Percentiles rank a stretch among this genome's conserved stretches.
Evolutionary conservation across 306 rosid genomes (phyloP).

Genomic region (Abrus pulchellus): DNA sequence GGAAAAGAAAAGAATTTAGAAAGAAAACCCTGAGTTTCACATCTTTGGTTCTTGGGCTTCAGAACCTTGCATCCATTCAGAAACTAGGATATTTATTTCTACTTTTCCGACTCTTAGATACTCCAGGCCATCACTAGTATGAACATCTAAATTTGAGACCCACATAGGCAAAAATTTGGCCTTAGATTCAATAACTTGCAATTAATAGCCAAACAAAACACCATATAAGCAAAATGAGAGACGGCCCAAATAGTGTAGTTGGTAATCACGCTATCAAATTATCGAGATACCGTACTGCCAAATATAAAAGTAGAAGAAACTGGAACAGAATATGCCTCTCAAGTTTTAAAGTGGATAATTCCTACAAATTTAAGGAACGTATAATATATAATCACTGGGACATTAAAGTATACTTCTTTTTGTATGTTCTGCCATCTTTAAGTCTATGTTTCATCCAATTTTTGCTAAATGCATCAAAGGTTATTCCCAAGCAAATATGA

Average conservation of each 20-base stretch:
- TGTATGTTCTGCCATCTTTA: not conserved
- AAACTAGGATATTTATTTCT: conserved; percentile 7
- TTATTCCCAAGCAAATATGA: not conserved
- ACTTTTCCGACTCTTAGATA: not conserved
- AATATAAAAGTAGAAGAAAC: not conserved
- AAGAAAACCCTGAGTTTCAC: not conserved
- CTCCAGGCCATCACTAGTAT: not conserved
- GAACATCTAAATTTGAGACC: not conserved
- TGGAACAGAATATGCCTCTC: not conserved
- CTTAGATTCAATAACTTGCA: too few species aligned
- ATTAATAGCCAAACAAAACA: not conserved
- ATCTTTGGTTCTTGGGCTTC: not conserved
- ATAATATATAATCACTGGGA: not conserved
- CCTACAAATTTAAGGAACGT: not conserved
- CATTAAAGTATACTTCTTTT: not conserved
- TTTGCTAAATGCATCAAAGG: not conserved
- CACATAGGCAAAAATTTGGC: too few species aligned
- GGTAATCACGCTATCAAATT: conserved; percentile 3
- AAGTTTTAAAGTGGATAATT: not conserved
- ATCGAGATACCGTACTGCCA: not conserved
- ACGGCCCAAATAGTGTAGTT: not conserved
- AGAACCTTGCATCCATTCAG: not conserved
- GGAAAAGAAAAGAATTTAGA: conserved; percentile 2
- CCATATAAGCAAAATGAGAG: not conserved
- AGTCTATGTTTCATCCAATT: not conserved